Conservation (phyloP, 2,329 filamentous ascomycete species). For the Cytospora piceicola region DNA sequence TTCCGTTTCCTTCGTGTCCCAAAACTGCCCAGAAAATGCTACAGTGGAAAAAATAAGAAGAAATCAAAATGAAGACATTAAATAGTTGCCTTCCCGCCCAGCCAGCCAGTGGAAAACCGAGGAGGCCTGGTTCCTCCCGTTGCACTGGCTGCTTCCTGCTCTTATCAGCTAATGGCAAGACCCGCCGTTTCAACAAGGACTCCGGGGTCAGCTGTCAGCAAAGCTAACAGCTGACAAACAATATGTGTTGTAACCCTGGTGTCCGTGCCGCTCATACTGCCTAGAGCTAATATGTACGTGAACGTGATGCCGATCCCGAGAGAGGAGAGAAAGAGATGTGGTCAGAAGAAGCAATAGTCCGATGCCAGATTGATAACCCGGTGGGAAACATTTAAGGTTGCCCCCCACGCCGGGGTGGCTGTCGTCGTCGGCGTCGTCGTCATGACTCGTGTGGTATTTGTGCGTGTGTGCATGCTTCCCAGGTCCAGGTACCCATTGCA, state of each 20-base stretch:
- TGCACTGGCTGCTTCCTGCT: background rate
- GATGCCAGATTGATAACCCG: background rate
- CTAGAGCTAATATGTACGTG: background rate
- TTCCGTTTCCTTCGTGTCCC: conserved; percentile 14
- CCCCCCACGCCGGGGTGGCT: conserved; percentile 17
- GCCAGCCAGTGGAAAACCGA: background rate
- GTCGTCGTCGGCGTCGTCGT: conserved; percentile 8
- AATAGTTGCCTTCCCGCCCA: background rate
- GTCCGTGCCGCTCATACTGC: background rate
- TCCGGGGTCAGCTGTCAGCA: background rate
- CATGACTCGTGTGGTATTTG: conserved; percentile 22
- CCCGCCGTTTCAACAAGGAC: background rate
- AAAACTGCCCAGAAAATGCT: conserved; percentile 28
- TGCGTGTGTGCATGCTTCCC: background rate
- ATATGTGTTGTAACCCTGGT: background rate
- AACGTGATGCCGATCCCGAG: conserved; percentile 1
- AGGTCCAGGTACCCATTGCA: conserved; percentile 12
- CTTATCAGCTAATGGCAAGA: background rate
- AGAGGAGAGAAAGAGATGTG: background rate
- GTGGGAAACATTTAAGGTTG: background rate
- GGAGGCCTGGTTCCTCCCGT: background rate
- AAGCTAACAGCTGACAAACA: background rate
- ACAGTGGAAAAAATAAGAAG: background rate
- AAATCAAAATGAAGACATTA: background rate
- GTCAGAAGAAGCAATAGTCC: conserved; percentile 2